Evolutionary conservation across 139 green algal species (phyloP).

Genomic region (Chlamydomonas eustigma): DNA sequence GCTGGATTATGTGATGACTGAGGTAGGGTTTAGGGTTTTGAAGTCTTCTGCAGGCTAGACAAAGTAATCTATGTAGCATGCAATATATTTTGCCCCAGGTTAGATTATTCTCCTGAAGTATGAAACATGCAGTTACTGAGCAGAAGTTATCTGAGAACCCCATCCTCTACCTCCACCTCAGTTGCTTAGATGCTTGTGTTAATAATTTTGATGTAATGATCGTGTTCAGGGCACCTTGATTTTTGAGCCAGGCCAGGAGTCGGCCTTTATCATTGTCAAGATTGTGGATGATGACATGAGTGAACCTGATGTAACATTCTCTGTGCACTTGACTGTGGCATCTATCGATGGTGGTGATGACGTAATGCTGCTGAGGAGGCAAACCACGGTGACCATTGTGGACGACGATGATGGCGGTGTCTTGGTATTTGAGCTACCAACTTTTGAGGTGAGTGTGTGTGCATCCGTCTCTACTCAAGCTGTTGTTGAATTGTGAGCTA

Average conservation of each 20-base stretch:
- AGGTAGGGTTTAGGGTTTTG: not conserved
- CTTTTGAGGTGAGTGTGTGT: slow-evolving; percentile 19
- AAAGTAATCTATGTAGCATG: too few relatives aligned
- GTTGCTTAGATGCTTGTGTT: too few relatives aligned
- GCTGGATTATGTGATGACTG: slow-evolving; percentile 23
- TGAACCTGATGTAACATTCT: slow-evolving; percentile 27
- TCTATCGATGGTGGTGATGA: not conserved
- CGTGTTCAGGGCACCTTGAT: slow-evolving; percentile 16
- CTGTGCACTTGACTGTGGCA: slow-evolving; percentile 2
- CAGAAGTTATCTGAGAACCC: too few relatives aligned
- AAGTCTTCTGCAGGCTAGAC: not conserved
- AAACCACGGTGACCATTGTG: slow-evolving; percentile 30
- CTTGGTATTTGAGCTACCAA: slow-evolving; percentile 32
- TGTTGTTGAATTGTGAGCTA: too few relatives aligned
- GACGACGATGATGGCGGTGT: slow-evolving; percentile 39
- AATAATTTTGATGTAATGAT: too few relatives aligned
- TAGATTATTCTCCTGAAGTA: too few relatives aligned
- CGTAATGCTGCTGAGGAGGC: not conserved
- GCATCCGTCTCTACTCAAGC: too few relatives aligned
- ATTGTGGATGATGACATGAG: slow-evolving; percentile 34
- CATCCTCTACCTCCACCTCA: too few relatives aligned
- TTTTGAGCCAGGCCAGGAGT: slow-evolving; percentile 10
- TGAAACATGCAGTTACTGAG: too few relatives aligned
- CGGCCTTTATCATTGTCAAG: slow-evolving; percentile 7
- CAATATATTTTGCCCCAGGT: too few relatives aligned